Base-by-base conservation (phyloP, 31 red algal genomes). In the Asparagopsis taxiformis region DNA sequence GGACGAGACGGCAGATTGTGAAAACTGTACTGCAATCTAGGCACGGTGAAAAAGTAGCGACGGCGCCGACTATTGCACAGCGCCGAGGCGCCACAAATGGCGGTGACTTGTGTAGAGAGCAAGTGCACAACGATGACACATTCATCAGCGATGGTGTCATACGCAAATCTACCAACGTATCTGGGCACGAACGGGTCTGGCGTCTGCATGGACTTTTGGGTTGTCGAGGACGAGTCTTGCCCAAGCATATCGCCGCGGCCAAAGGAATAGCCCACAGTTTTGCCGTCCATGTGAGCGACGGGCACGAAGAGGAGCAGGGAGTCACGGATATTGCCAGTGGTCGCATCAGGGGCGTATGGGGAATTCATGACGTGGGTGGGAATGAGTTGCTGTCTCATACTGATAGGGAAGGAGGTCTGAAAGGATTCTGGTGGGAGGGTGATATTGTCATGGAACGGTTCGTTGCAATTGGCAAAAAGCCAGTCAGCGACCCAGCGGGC, bases 281-380 rank as follows among this genome's bases (percentile, higher is more conserved):
- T 38, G n/a, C 57, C 44, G 22, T 44, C 81, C 2, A 61, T 35
- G 9, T 50, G 23, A 4, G 65, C 53, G 5, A 69, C 81, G 2
- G 69, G 69, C 13, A 85, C 81, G n/a, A 85, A 23, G 35, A 85
- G 41, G n/a, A n/a, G n/a, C n/a, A n/a, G n/a, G n/a, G n/a, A n/a
- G n/a, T n/a, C n/a, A n/a, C n/a, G n/a, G n/a, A n/a, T n/a, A n/a
- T n/a, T n/a, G n/a, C n/a, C n/a, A n/a, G n/a, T n/a, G n/a, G n/a
- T n/a, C n/a, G n/a, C n/a, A n/a, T n/a, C n/a, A n/a, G n/a, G n/a
- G n/a, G n/a, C n/a, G n/a, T n/a, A n/a, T n/a, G n/a, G n/a, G n/a
- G n/a, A n/a, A n/a, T n/a, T n/a, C n/a, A n/a, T n/a, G n/a, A n/a
- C n/a, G n/a, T n/a, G n/a, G n/a, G n/a, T n/a, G n/a, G n/a, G n/a